Percentiles rank a stretch among this genome's conserved stretches.
phyloP scores from a whole-genome alignment of 106 monocot genomes.

The Amphibolis antarctica region DNA sequence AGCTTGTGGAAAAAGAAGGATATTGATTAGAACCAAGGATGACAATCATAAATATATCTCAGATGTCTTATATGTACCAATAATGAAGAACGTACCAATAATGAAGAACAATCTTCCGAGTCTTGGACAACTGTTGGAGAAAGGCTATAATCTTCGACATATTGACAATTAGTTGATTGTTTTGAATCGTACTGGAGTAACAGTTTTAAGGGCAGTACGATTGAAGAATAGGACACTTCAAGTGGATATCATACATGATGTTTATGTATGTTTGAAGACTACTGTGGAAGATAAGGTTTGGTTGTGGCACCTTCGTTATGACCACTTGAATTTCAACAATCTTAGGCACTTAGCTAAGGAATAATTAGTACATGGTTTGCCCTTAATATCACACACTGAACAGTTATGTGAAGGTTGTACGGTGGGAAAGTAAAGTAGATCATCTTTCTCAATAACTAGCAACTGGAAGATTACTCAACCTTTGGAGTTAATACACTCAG shows the following conservation, averaged over 20 bases:
- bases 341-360: neutral
- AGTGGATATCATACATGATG: too few relatives aligned
- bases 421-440: neutral
- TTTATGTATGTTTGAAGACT: neutral
- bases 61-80: too few relatives aligned
- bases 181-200: too few relatives aligned
- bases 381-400: neutral
- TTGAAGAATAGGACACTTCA: neutral
- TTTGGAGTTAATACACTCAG: conserved; percentile 6
- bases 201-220: too few relatives aligned
- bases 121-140: too few relatives aligned
- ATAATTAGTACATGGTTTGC: conserved; percentile 8
- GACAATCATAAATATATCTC: too few relatives aligned
- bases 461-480: neutral
- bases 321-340: conserved; percentile 5
- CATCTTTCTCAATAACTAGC: neutral
- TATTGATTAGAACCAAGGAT: too few relatives aligned
- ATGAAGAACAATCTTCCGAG: too few relatives aligned
- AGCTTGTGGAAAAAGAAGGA: too few relatives aligned
- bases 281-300: neutral
- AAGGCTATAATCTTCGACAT: too few relatives aligned
- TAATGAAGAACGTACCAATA: too few relatives aligned
- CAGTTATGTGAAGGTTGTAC: neutral
- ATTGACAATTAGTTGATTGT: too few relatives aligned
- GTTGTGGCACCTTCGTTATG: conserved; percentile 11